Evolutionary conservation across 768 basidiomycete genomes (phyloP).

Genomic region (Psilocybe azurescens): DNA sequence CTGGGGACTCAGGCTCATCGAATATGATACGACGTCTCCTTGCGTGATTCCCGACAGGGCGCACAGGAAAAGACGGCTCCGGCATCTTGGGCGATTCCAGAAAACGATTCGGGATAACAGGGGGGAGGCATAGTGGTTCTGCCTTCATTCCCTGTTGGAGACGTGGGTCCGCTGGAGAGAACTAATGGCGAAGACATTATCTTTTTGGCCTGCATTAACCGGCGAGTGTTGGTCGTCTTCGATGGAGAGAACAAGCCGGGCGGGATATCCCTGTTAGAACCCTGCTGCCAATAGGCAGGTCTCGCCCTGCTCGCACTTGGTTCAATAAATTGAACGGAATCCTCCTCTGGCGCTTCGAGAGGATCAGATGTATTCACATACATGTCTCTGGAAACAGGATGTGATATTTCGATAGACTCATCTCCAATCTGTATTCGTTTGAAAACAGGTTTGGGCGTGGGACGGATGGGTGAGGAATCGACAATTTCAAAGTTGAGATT

Average conservation of each 20-base stretch:
- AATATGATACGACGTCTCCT: conserved; percentile 34
- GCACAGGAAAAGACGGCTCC: conserved; percentile 36
- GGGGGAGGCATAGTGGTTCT: conserved; percentile 34
- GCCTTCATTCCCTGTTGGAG: conserved; percentile 13
- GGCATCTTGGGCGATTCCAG: conserved; percentile 22
- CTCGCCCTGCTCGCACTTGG: too few relatives aligned
- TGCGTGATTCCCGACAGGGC: conserved; percentile 21
- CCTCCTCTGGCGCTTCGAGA: too few relatives aligned
- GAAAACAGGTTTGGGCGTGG: conserved; percentile 5
- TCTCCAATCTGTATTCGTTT: conserved; percentile 23
- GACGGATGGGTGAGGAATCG: conserved; percentile 51
- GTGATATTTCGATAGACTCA: conserved; percentile 33
- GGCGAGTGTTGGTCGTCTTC: conserved; percentile 7
- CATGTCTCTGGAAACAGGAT: conserved; percentile 11
- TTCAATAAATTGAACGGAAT: too few relatives aligned
- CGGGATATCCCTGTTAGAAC: background rate
- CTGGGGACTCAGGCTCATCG: conserved; percentile 39
- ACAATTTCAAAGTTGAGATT: conserved; percentile 56
- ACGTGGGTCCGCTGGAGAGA: conserved; percentile 17
- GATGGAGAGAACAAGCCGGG: conserved; percentile 14
- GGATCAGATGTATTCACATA: too few relatives aligned
- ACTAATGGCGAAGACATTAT: conserved; percentile 8
- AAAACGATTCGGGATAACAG: conserved; percentile 23
- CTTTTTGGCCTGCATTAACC: background rate
- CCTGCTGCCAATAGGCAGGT: too few relatives aligned